Evolutionary conservation across 441 rosid species (phyloP).

Genomic region (Theobroma grandiflorum): DNA sequence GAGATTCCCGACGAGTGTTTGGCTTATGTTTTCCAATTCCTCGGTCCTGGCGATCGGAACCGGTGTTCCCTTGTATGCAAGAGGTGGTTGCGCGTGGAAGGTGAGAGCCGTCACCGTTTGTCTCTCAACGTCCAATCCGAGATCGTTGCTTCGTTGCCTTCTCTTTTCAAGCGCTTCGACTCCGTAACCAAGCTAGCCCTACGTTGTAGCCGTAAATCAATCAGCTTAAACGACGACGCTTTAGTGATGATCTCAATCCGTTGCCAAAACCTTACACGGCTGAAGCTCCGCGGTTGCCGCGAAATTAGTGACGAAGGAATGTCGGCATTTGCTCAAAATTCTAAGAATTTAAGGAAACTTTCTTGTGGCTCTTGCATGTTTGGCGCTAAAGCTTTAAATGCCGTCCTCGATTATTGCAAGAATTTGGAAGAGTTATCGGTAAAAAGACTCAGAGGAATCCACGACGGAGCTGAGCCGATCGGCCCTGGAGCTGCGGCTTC

Average conservation of each 20-base stretch:
- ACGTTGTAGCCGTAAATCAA: constrained; percentile 58
- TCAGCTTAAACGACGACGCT: constrained; percentile 58
- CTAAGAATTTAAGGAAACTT: constrained; percentile 49
- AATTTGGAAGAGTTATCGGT: constrained; percentile 61
- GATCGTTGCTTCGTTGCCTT: constrained; percentile 38
- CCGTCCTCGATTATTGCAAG: constrained; percentile 55
- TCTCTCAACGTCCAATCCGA: constrained; percentile 57
- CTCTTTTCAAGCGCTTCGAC: constrained; percentile 57
- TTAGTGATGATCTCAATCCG: constrained; percentile 51
- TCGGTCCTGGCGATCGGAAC: constrained; percentile 64
- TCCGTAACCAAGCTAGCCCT: constrained; percentile 60
- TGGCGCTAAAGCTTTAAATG: constrained; percentile 59
- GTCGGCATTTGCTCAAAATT: constrained; percentile 52
- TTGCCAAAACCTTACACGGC: constrained; percentile 53
- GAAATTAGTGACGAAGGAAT: constrained; percentile 61
- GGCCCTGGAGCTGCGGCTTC: constrained; percentile 42
- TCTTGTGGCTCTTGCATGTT: constrained; percentile 62
- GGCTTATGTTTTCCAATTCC: constrained; percentile 70
- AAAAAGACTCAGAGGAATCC: constrained; percentile 60
- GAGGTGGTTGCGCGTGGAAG: constrained; percentile 81
- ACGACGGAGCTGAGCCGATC: constrained; percentile 46
- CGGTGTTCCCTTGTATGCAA: constrained; percentile 68
- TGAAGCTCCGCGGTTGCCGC: constrained; percentile 78
- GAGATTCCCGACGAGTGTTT: constrained; percentile 77
- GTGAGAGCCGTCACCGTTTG: constrained; percentile 59